A percentile compares a stretch with the other conserved stretches of the same genome.
These are phyloP conservation scores for Meyerozyma elateridarum DNA, from an alignment of 1,139 yeast genomes.

Conservation along the genomic window DNA sequence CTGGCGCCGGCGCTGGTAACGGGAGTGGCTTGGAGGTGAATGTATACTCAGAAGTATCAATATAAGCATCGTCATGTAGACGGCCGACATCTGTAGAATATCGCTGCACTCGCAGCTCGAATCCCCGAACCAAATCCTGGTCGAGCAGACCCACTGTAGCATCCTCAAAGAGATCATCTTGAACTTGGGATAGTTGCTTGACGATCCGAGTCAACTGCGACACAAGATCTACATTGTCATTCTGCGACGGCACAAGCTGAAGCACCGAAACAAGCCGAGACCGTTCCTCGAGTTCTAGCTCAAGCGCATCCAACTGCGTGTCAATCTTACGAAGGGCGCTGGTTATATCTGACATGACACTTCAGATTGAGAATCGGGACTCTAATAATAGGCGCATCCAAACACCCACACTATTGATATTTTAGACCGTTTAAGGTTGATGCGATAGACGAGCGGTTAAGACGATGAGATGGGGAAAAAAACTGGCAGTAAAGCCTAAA, in stretches of 20 bases:
- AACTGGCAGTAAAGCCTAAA: neutral
- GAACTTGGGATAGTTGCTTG: constrained; percentile 25
- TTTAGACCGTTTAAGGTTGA: constrained; percentile 7
- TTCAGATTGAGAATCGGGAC: too few relatives aligned
- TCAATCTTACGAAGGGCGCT: constrained; percentile 9
- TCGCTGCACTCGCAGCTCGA: constrained; percentile 14
- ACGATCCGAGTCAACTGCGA: constrained; percentile 35
- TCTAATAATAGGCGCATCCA: too few relatives aligned
- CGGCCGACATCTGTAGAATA: constrained; percentile 15
- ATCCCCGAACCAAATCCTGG: constrained; percentile 9
- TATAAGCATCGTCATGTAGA: constrained; percentile 23
- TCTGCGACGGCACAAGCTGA: constrained; percentile 45
- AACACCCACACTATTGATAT: constrained; percentile 8
- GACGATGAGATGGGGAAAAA: neutral
- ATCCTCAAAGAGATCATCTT: constrained; percentile 25
- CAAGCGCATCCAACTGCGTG: constrained; percentile 16
- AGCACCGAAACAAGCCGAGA: constrained; percentile 37
- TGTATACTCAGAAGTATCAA: constrained; percentile 35
- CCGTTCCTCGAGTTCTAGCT: constrained; percentile 43
- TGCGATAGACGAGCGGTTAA: neutral
- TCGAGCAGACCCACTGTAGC: constrained; percentile 7
- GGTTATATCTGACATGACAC: constrained; percentile 4
- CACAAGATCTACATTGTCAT: constrained; percentile 51
- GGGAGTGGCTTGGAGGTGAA: constrained; percentile 14
- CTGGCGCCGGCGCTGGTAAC: too few relatives aligned